Evolutionary conservation across 2,329 filamentous ascomycete species (phyloP), one percentile per base, ranked within the genome.

Genomic region (Aspergillus eucalypticola): DNA sequence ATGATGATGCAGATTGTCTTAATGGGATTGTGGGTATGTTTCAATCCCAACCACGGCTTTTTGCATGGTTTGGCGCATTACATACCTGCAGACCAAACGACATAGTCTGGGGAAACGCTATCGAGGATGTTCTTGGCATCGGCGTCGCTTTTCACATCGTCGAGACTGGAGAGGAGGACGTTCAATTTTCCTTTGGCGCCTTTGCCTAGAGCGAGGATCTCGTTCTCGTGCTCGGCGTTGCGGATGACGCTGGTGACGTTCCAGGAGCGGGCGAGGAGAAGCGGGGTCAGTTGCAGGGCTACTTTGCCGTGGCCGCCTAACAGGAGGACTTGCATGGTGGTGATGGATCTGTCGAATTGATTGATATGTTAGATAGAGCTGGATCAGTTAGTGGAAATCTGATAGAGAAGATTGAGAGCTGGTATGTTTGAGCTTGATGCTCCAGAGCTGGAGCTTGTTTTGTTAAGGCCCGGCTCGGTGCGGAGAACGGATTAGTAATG

Each of bases 281-380:
- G 83, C 1, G 89, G 90, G 8, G 91, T 95, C 41, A 95, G 83
- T 46, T 88, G 78, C 60, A 90, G 86, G 66, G 90, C 85, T 61
- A 95, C 77, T 73, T 92, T 91, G 78, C 91, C 91, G 79, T 93
- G 90, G 69, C 91, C 91, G 70, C 91, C 91, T 64, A 95, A 85
- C 66, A 95, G 77, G 62, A 93, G 86, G 60, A 93, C 86, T 81
- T 75, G 79, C 71, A 74, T 74, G 32, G 32, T 6, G 58, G 56
- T 72, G 58, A 2, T 50, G n/a, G 17, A 39, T 27, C n/a, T 35
- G 32, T 35, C 32, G 32, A 50, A 21, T 49, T 6, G n/a, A 25
- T n/a, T 25, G 19, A 39, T 23, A 11, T 42, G n/a, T 39, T 27
- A 13, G 21, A 44, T 41, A n/a, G 15, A n/a, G 25, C 51, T 54